A percentile compares a stretch with the other conserved stretches of the same genome.
These are phyloP conservation scores for Flaveria robusta DNA, from an alignment of 129 eudicot species.

Conservation along the genomic window DNA sequence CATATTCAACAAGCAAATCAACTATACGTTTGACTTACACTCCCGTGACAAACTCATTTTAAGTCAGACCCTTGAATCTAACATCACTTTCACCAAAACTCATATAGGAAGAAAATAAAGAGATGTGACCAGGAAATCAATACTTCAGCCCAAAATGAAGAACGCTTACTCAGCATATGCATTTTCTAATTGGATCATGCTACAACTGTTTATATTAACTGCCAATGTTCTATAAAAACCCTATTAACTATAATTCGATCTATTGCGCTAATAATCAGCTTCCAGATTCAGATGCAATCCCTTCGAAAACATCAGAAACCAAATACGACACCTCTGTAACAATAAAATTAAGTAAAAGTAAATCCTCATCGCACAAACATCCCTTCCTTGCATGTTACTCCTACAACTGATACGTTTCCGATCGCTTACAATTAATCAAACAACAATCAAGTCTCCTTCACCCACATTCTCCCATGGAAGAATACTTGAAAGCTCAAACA, in stretches of 20 bases:
- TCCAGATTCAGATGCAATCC: slow-evolving; percentile 13
- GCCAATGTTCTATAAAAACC: not conserved
- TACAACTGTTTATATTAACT: not conserved
- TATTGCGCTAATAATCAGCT: slow-evolving; percentile 13
- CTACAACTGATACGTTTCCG: slow-evolving; percentile 6
- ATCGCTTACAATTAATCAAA: slow-evolving; percentile 26
- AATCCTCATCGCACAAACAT: not conserved
- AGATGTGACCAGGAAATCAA: not conserved
- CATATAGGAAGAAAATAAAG: not conserved
- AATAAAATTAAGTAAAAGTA: slow-evolving; percentile 6
- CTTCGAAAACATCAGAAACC: slow-evolving; percentile 12
- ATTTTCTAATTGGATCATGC: not conserved
- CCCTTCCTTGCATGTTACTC: slow-evolving; percentile 9
- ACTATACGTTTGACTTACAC: not conserved
- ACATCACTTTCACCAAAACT: not conserved
- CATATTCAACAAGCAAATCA: not conserved
- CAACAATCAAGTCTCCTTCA: slow-evolving; percentile 19
- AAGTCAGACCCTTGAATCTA: not conserved
- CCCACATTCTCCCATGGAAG: slow-evolving; percentile 24
- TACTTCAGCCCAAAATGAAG: not conserved
- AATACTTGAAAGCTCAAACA: slow-evolving; percentile 21
- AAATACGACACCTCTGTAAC: not conserved
- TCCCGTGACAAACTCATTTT: no score
- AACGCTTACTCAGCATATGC: not conserved
- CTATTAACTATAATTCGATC: not conserved